A percentile compares a stretch with the other conserved stretches of the same genome.
Conservation (phyloP, 495 filamentous ascomycete species). For the Xylaria palmicola region DNA sequence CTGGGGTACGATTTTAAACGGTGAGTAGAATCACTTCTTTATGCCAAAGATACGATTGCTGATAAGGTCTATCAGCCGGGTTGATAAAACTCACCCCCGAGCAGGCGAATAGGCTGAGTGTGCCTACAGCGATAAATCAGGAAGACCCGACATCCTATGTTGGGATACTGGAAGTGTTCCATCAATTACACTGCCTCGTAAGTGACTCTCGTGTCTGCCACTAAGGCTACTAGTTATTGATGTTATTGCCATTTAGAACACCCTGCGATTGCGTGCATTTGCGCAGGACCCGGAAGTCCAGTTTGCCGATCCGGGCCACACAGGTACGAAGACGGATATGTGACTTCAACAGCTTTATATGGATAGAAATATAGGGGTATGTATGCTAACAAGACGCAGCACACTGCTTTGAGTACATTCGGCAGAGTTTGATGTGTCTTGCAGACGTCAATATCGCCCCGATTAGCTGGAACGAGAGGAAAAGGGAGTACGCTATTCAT, state of each 20-base stretch:
- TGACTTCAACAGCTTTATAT: too few relatives aligned
- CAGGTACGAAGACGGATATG: neutral
- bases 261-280: neutral
- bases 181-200: neutral
- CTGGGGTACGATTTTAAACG: neutral
- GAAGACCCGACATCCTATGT: neutral
- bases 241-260: neutral
- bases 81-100: neutral
- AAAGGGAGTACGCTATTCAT: neutral
- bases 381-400: neutral
- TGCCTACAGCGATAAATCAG: neutral
- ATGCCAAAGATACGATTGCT: too few relatives aligned
- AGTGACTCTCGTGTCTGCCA: neutral
- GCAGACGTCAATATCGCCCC: slow-evolving; percentile 1
- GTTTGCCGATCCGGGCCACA: neutral
- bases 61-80: neutral
- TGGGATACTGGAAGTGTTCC: neutral
- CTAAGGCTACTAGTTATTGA: too few relatives aligned
- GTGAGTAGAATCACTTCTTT: neutral
- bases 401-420: neutral
- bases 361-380: too few relatives aligned
- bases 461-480: neutral
- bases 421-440: slow-evolving; percentile 1
- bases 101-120: neutral
- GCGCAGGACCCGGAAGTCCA: neutral